These are phyloP conservation scores for Escallonia rubra DNA, from an alignment of 129 eudicot species.

Conservation along the genomic window DNA sequence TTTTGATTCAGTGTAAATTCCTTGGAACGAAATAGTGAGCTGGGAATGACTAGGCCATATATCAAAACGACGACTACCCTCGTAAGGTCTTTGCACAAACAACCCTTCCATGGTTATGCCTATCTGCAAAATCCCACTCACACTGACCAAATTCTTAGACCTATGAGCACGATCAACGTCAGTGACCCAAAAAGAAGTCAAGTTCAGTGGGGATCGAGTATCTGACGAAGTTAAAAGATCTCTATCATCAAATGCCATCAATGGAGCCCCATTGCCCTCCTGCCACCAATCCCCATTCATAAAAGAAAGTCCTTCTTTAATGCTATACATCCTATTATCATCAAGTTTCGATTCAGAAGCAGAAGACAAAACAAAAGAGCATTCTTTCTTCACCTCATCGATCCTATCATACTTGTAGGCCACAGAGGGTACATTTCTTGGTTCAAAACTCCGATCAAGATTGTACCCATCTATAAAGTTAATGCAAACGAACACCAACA, in stretches of 20 bases:
- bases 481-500: conserved; percentile 30
- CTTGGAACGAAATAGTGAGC: conserved; percentile 57
- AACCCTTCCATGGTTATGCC: conserved; percentile 47
- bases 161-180: conserved; percentile 57
- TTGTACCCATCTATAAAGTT: conserved; percentile 22
- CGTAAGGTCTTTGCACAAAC: conserved; percentile 42
- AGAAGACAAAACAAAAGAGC: conserved; percentile 42
- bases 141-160: conserved; percentile 44
- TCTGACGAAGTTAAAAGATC: conserved; percentile 21
- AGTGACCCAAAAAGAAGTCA: conserved; percentile 73
- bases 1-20: conserved; percentile 56
- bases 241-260: conserved; percentile 72
- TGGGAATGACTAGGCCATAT: conserved; percentile 67
- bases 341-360: conserved; percentile 43
- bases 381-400: conserved; percentile 57
- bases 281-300: conserved; percentile 95
- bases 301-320: conserved; percentile 59
- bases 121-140: conserved; percentile 55
- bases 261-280: conserved; percentile 47
- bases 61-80: conserved; percentile 41
- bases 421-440: conserved; percentile 26
- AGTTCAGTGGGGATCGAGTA: conserved; percentile 39
- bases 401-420: conserved; percentile 54
- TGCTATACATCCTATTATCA: conserved; percentile 33
- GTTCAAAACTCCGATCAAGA: conserved; percentile 23